Evolutionary conservation across 1,139 yeast species (phyloP), one percentile per base, ranked within the genome.

Genomic region (Yamadazyma diddensiae): DNA sequence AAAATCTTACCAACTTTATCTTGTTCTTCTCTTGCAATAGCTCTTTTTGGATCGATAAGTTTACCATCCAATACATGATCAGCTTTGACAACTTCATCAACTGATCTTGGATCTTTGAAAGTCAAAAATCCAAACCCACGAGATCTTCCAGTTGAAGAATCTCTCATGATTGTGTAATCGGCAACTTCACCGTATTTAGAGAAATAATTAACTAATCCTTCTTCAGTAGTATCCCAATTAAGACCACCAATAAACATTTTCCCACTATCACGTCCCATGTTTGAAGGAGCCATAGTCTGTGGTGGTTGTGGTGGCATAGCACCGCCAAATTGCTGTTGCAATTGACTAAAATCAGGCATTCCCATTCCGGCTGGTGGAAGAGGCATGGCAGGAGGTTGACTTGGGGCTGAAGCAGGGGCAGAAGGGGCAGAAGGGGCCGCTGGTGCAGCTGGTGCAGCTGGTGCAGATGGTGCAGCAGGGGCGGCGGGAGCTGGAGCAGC

Each of bases 201-300:
- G 57, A 92, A 92, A 59, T 92, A 92, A 37, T 79, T 81, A 42
- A 77, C 80, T 57, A 92, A 60, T 17, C 79, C 76, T 38, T 81
- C 95, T 52, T 92, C 98, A 6, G 94, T 82, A 18, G 99, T 92
- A 53, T 92, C 98, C 98, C 98, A 92, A 52, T 92, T 94, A 47
- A 92, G 77, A 33, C 99, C 99, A 45, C 99, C 99, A 57, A 92
- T 80, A 55, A 92, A 92, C 97, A 94, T 88, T 55, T 92, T 92
- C 36, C 97, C 95, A 41, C 76, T 74, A 30, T 65, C 73, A 35
- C 53, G 59, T 9, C 73, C 73, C 42, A 67, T 47, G 35, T 54
- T 60, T 9, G 73, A 65, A 36, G 59, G 52, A 33, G 56, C 42
- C 29, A 42, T 38, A 10, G 55, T 49, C 35, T 44, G 43, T 6